Percentiles rank a stretch among this genome's conserved stretches.
Conservation (phyloP, 176 grass and related monocot species). For the Ensete ventricosum region DNA sequence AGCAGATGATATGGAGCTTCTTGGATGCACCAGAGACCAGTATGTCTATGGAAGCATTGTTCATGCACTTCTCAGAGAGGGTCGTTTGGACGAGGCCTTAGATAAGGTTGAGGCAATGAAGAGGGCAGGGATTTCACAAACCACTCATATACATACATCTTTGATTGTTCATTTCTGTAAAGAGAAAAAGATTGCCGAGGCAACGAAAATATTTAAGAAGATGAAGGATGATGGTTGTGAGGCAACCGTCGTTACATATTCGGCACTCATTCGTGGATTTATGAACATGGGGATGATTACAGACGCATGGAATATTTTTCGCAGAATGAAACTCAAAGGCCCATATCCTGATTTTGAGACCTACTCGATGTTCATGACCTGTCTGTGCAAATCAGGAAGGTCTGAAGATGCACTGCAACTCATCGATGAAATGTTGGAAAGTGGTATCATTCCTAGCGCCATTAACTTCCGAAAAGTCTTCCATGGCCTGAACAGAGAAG, state of each 20-base stretch:
- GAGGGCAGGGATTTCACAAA: constrained; percentile 43
- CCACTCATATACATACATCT: constrained; percentile 46
- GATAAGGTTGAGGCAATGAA: constrained; percentile 74
- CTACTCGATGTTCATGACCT: constrained; percentile 81
- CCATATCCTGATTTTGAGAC: constrained; percentile 73
- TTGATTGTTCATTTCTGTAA: constrained; percentile 74
- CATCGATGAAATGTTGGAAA: constrained; percentile 55
- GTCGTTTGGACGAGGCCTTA: constrained; percentile 43
- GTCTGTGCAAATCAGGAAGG: constrained; percentile 61
- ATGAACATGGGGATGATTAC: constrained; percentile 70
- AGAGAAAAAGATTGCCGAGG: constrained; percentile 54
- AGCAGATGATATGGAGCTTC: constrained; percentile 35
- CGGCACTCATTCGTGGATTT: constrained; percentile 59
- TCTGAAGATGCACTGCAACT: constrained; percentile 55
- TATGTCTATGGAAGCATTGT: constrained; percentile 74
- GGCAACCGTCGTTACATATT: constrained; percentile 62
- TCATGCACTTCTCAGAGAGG: constrained; percentile 56
- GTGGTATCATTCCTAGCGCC: constrained; percentile 61
- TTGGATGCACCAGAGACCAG: constrained; percentile 42
- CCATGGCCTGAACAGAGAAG: constrained; percentile 74
- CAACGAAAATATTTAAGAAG: constrained; percentile 47
- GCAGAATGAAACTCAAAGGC: constrained; percentile 62
- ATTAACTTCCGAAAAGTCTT: constrained; percentile 66
- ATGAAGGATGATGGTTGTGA: constrained; percentile 54
- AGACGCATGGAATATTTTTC: constrained; percentile 64